Evolutionary conservation across 306 rosid genomes (phyloP).

Genomic region (Sophora flavescens): DNA sequence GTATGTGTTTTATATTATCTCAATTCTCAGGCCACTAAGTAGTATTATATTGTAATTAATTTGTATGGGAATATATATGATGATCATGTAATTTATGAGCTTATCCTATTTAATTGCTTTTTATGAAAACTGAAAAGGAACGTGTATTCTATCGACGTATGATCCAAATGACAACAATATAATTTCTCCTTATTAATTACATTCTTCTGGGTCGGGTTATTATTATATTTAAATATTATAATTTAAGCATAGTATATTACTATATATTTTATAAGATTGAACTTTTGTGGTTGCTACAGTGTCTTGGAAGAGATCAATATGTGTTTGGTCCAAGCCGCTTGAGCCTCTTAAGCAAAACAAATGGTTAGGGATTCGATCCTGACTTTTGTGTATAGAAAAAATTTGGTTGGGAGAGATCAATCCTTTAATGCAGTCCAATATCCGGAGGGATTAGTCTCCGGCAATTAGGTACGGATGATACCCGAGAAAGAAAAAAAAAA

Average conservation of each 20-base stretch:
- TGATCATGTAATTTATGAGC: constrained; percentile 7
- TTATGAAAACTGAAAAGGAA: background rate
- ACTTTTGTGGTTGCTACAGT: background rate
- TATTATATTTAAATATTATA: too few species aligned
- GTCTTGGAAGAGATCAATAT: background rate
- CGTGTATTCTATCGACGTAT: background rate
- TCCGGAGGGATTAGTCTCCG: too few species aligned
- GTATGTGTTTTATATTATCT: background rate
- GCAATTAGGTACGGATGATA: too few species aligned
- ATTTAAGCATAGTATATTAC: background rate
- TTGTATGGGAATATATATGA: background rate
- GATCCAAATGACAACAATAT: background rate
- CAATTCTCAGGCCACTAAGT: background rate
- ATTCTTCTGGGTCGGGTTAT: background rate
- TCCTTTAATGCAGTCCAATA: too few species aligned
- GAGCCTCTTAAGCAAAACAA: too few species aligned
- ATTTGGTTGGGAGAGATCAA: too few species aligned
- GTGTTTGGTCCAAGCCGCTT: too few species aligned
- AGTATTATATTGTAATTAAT: background rate
- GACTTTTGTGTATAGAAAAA: too few species aligned
- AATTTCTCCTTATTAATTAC: background rate
- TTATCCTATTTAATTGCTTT: background rate
- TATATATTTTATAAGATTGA: background rate
- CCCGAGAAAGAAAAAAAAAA: too few species aligned
- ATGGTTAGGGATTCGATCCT: too few species aligned